Evolutionary conservation across 2,329 filamentous ascomycete genomes (phyloP).

Genomic region (Domatiomyces globalis): DNA sequence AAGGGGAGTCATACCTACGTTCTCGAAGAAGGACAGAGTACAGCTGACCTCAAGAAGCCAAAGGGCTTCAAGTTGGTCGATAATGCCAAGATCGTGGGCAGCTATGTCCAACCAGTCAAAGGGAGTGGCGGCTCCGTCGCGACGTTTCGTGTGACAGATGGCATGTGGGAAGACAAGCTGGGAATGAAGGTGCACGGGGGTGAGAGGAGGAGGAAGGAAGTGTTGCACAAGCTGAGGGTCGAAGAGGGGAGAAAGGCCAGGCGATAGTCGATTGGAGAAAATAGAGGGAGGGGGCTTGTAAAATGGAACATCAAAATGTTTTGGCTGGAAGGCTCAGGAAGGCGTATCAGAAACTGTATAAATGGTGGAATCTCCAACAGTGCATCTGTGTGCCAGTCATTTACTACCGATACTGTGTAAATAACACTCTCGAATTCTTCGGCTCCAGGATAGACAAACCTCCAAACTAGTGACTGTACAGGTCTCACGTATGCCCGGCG

Average conservation of each 20-base stretch:
- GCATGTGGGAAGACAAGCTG: slow-evolving; percentile 80
- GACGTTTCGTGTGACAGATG: slow-evolving; percentile 58
- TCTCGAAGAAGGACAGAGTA: slow-evolving; percentile 28
- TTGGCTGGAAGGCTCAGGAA: not conserved
- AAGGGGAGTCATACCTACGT: slow-evolving; percentile 43
- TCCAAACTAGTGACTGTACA: too few species aligned
- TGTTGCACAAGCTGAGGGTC: slow-evolving; percentile 71
- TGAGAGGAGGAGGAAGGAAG: slow-evolving; percentile 74
- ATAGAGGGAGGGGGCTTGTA: too few species aligned
- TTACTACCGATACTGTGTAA: too few species aligned
- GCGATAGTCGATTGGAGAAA: not conserved
- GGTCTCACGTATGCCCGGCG: too few species aligned
- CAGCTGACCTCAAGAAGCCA: slow-evolving; percentile 39
- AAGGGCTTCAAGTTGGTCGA: slow-evolving; percentile 54
- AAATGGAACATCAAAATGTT: not conserved
- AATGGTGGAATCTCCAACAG: not conserved
- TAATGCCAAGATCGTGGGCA: slow-evolving; percentile 57
- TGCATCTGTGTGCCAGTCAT: not conserved
- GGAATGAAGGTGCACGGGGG: slow-evolving; percentile 92
- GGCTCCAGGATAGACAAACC: too few species aligned
- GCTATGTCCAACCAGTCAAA: slow-evolving; percentile 56
- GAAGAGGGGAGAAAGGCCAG: slow-evolving; percentile 49
- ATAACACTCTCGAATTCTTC: too few species aligned
- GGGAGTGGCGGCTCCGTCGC: slow-evolving; percentile 46
- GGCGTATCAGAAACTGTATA: not conserved